Base-by-base conservation (phyloP, 2,329 filamentous ascomycete genomes). In the Fusarium austroafricanum region DNA sequence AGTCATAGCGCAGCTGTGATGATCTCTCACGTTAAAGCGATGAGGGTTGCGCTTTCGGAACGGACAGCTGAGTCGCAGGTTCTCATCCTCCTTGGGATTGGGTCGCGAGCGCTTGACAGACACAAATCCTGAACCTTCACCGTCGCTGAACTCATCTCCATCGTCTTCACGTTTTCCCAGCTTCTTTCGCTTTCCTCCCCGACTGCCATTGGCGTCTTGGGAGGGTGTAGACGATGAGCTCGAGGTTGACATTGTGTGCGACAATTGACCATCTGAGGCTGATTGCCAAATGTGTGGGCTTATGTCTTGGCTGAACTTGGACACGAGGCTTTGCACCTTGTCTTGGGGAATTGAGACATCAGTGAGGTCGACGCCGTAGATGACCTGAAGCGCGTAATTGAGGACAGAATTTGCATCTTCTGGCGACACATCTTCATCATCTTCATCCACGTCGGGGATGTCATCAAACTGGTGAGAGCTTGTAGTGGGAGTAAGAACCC, bases 11-110 rank as follows among this genome's bases (percentile, higher is more conserved):
- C 82, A 83, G 20, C 75, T 76, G 50, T 83, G 79, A 37, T 83
- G 79, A 42, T 83, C 81, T 6, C 82, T 76, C 42, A 83, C 79
- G 35, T 83, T 83, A 67, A 83, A 83, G 2, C 81, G 77, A 33
- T 76, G 74, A 2, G 82, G 80, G 40, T 83, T 83, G 14, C 81
- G 75, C 67, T 82, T 82, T 31, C 82, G 75, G 39, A 79, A 83
- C 2, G 82, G 82, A 55, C 82, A 83, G 51, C 80, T 81, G 6
- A 81, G 65, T 3, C 79, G 76, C 6, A 81, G 70, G 42, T 79
- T 79, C 50, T 79, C 79, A 2, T 81, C 79, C 0, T 80, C 79
- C 35, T 68, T 73, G 0, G 76, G 74, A 23, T 75, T 77, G 4
- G 75, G 75, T 12, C 76, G 72, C 0, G 71, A 39, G 17, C 77